Evolutionary conservation across 805 yeast species (phyloP).

Genomic region (Saccharomycopsis javanensis): DNA sequence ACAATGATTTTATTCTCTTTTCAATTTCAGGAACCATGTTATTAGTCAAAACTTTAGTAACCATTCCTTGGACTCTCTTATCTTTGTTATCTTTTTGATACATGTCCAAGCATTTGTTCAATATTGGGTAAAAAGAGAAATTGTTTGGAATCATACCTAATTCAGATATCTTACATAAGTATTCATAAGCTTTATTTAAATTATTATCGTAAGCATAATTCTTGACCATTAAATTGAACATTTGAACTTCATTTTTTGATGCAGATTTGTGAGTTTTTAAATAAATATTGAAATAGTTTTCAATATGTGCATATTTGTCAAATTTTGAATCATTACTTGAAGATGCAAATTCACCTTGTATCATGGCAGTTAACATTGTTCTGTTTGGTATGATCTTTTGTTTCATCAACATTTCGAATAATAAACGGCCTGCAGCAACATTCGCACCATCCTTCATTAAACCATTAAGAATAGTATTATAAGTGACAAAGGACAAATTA

Average conservation of each 20-base stretch:
- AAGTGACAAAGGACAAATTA: constrained; percentile 35
- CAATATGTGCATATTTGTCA: constrained; percentile 1
- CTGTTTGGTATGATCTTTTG: constrained; percentile 39
- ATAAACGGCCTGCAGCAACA: constrained; percentile 39
- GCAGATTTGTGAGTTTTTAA: background rate
- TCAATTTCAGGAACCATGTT: background rate
- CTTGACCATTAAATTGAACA: constrained; percentile 24
- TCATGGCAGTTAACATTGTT: constrained; percentile 19
- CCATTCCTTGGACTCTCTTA: constrained; percentile 21
- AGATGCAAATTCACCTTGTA: constrained; percentile 17
- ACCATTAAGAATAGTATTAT: constrained; percentile 44
- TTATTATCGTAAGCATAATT: constrained; percentile 20
- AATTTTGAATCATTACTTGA: background rate
- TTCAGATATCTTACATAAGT: constrained; percentile 13
- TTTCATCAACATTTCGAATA: constrained; percentile 37
- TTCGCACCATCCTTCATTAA: constrained; percentile 39
- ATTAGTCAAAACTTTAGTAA: background rate
- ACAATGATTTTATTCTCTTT: background rate
- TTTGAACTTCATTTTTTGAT: constrained; percentile 6
- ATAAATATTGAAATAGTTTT: background rate
- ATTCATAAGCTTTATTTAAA: constrained; percentile 18
- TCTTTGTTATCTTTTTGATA: constrained; percentile 18
- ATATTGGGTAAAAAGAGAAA: constrained; percentile 20
- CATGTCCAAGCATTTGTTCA: constrained; percentile 13
- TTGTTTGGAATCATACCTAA: constrained; percentile 15